Base-by-base conservation (phyloP, 352 stramenopile genomes). In the Pseudoperonospora humuli region DNA sequence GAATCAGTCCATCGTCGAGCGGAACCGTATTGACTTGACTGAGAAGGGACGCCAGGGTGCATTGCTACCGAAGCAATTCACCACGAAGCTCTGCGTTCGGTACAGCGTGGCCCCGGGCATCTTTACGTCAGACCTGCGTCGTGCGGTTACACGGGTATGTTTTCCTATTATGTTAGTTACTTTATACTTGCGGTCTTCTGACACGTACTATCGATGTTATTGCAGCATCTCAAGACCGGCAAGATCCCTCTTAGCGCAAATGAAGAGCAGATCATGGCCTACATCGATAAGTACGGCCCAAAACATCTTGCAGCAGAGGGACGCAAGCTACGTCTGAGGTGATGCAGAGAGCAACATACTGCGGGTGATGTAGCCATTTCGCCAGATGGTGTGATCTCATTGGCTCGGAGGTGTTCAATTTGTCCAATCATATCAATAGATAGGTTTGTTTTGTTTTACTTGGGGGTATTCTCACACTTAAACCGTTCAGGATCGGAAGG, bases 31-130 rank as follows among this genome's bases (percentile, higher is more conserved):
- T 5, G 57, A 53, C 1, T 52, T 69, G 11, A 44, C 57, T 27
- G 38, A 73, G 14, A 65, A 60, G 9, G 75, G 67, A 7, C 55
- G 53, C 15, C 66, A 70, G 38, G 61, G 75, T 13, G 66, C 68
- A 0, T 44, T 86, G 21, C 43, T 92, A 9, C 79, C 80, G 5
- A 73, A 67, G 6, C 76, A 86, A 46, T 90, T 92, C 38, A 76
- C 75, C 0, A 92, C 80, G 8, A 85, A 83, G 48, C 59, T 92
- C 17, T 87, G 77, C 35, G 72, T 89, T 25, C 73, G 67, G 13
- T 88, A 78, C 46, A 56, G 50, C 6, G 67, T 90, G 13, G 70
- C 77, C 0, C 76, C 80, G 1, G 80, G 80, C 9, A 85, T 86
- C 39, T 88, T 84, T 49, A 86, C 76, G 7, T 71, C 67, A 0